Evolutionary conservation across 2,329 filamentous ascomycete genomes (phyloP).

Genomic region (Fusarium anguioides): DNA sequence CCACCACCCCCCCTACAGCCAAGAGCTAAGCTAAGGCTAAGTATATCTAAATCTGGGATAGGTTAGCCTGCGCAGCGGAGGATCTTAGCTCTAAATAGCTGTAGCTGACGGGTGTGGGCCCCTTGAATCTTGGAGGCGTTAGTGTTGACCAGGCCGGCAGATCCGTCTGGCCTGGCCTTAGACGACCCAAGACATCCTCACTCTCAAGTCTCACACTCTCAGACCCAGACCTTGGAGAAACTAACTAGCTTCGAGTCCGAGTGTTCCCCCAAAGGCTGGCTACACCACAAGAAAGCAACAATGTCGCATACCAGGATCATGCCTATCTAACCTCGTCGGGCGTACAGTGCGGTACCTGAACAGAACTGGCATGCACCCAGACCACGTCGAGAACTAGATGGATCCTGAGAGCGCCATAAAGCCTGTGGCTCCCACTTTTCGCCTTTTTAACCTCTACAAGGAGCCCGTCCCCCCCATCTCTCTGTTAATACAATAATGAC

Average conservation of each 20-base stretch:
- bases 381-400: neutral
- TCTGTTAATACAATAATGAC: slow-evolving; percentile 38
- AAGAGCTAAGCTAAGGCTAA: neutral
- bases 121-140: slow-evolving; percentile 25
- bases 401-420: slow-evolving; percentile 40
- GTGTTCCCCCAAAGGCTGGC: no score
- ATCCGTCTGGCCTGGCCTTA: slow-evolving; percentile 36
- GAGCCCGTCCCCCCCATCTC: slow-evolving; percentile 9
- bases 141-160: slow-evolving; percentile 32
- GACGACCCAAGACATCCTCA: slow-evolving; percentile 26
- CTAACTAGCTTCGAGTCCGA: neutral
- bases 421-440: slow-evolving; percentile 36
- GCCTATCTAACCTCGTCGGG: neutral
- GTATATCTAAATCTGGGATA: neutral
- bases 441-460: slow-evolving; percentile 28
- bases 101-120: slow-evolving; percentile 15
- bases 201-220: neutral
- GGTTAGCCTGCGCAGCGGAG: no score
- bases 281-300: neutral
- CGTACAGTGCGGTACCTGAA: slow-evolving; percentile 25
- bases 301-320: neutral
- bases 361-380: slow-evolving; percentile 16
- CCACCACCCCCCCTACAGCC: neutral
- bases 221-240: no score
- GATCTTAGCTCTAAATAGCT: slow-evolving; percentile 14